A percentile compares a stretch with the other conserved stretches of the same genome.
Conservation (phyloP, 768 basidiomycete genomes). For the Pleurotus giganteus region DNA sequence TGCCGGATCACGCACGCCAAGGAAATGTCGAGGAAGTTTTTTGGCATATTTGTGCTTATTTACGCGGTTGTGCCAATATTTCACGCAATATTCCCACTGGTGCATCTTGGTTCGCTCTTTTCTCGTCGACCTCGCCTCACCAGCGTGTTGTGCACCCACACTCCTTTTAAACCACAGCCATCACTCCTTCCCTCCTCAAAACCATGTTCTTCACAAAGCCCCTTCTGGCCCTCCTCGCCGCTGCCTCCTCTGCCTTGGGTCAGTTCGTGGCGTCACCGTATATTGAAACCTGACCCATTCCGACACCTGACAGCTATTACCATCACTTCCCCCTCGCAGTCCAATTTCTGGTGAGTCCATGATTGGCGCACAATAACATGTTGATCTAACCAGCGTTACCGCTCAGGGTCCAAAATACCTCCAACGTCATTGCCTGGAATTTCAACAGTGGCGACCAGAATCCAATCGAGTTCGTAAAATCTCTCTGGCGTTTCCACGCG, state of each 20-base stretch:
- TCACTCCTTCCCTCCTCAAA: background rate
- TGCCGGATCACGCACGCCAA: background rate
- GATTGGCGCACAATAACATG: background rate
- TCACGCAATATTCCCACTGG: conserved; percentile 6
- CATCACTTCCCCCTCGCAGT: conserved; percentile 4
- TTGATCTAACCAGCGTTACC: background rate
- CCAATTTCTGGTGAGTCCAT: conserved; percentile 2
- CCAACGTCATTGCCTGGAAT: conserved; percentile 8
- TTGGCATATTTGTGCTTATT: conserved; percentile 3
- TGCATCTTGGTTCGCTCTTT: background rate
- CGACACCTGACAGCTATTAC: background rate
- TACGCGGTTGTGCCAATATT: background rate
- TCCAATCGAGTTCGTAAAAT: background rate
- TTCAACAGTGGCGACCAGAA: conserved; percentile 5
- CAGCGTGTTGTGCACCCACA: conserved; percentile 6
- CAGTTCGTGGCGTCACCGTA: background rate
- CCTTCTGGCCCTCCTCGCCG: conserved; percentile 8
- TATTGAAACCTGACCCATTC: background rate
- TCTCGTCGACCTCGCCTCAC: conserved; percentile 3
- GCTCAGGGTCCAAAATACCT: conserved; percentile 7
- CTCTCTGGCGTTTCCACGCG: background rate
- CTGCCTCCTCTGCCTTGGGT: conserved; percentile 8
- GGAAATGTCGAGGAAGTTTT: background rate
- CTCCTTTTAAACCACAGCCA: conserved; percentile 9
- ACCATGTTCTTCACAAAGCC: conserved; percentile 5